A percentile compares a stretch with the other conserved stretches of the same genome.
Evolutionary conservation across 306 rosid genomes (phyloP).

Genomic region (Astragalus glycyphyllos): DNA sequence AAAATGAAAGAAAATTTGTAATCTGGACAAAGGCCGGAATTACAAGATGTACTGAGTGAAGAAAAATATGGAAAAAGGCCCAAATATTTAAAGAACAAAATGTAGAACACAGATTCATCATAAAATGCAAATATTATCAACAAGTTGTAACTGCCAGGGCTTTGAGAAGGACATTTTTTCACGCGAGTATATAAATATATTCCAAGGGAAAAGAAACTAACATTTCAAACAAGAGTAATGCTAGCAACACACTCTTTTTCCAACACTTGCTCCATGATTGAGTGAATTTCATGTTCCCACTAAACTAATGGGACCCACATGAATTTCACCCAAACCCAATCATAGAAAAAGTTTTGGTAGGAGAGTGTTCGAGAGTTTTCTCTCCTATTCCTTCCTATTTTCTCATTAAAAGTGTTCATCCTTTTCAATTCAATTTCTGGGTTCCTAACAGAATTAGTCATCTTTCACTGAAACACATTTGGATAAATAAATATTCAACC

Average conservation of each 20-base stretch:
- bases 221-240: background rate
- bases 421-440: too few relatives aligned
- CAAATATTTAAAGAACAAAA: slow-evolving; percentile 24
- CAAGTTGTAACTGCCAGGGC: slow-evolving; percentile 7
- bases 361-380: too few relatives aligned
- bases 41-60: background rate
- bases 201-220: background rate
- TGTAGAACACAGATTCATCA: slow-evolving; percentile 25
- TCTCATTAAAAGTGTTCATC: too few relatives aligned
- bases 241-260: too few relatives aligned
- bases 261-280: background rate
- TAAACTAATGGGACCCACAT: too few relatives aligned
- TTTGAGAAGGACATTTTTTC: too few relatives aligned
- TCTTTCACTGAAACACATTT: slow-evolving; percentile 2
- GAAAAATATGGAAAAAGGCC: slow-evolving; percentile 15
- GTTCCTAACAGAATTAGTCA: background rate
- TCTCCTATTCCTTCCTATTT: too few relatives aligned
- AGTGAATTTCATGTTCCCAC: too few relatives aligned
- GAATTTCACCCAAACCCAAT: too few relatives aligned
- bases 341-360: too few relatives aligned
- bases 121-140: slow-evolving; percentile 31
- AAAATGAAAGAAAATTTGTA: background rate
- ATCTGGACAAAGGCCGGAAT: background rate
- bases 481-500: slow-evolving; percentile 6
- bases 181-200: too few relatives aligned